phyloP scores from a whole-genome alignment of 768 basidiomycete genomes.

The Agrocybe chaxingu region DNA sequence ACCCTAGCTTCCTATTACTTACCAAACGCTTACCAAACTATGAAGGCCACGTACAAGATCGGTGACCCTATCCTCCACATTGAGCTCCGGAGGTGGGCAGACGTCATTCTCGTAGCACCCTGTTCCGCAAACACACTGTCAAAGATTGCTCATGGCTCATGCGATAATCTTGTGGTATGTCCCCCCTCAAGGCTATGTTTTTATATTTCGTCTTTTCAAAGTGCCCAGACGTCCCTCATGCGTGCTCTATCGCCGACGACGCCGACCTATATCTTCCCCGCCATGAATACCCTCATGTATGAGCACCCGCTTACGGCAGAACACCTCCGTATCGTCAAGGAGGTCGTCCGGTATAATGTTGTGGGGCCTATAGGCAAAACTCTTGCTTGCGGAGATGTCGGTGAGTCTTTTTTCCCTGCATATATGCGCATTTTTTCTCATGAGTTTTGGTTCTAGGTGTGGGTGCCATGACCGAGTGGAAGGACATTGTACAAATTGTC shows the following conservation, averaged over 20 bases:
- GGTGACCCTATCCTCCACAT: conserved; percentile 96
- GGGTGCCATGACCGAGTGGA: conserved; percentile 98
- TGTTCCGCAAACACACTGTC: conserved; percentile 97
- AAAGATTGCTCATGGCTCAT: conserved; percentile 85
- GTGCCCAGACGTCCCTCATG: conserved; percentile 66
- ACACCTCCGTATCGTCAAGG: conserved; percentile 72
- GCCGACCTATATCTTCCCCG: conserved; percentile 89
- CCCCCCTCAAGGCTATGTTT: not conserved
- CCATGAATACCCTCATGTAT: conserved; percentile 99
- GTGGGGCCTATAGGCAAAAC: conserved; percentile 85
- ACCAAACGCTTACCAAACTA: not conserved
- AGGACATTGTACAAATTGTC: conserved; percentile 76
- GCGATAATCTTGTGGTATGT: conserved; percentile 85
- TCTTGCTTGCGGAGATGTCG: conserved; percentile 90
- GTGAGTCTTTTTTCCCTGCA: conserved; percentile 38
- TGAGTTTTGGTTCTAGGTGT: conserved; percentile 45
- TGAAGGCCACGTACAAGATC: conserved; percentile 67
- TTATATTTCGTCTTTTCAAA: not conserved
- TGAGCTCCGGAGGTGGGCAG: conserved; percentile 92
- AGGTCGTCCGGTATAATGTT: conserved; percentile 76
- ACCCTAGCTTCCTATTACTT: not conserved
- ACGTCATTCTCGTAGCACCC: conserved; percentile 91
- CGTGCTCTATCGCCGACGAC: conserved; percentile 82
- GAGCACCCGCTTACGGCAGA: conserved; percentile 87
- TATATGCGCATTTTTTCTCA: not conserved